Percentiles rank a stretch among this genome's conserved stretches.
These are phyloP conservation scores for Pseudoscleropodium purum DNA, from an alignment of 225 moss, liverwort and hornwort genomes.

Conservation along the genomic window DNA sequence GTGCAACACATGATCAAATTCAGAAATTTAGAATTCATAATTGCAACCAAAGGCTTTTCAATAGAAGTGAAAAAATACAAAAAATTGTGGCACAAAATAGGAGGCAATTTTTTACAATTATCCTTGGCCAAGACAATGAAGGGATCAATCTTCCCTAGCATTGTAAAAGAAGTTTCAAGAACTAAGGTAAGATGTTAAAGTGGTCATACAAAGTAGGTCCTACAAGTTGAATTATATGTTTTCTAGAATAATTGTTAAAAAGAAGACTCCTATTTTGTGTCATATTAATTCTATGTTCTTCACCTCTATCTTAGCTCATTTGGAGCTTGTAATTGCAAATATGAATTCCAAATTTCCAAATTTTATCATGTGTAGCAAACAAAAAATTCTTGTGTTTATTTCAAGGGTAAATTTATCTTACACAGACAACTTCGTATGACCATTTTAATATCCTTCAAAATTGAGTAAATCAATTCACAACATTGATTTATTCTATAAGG, in stretches of 20 bases:
- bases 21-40: too few species aligned
- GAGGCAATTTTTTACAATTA: too few species aligned
- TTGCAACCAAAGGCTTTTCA: too few species aligned
- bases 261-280: not conserved
- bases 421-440: accelerated
- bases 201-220: too few species aligned
- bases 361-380: not conserved
- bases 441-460: accelerated
- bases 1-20: too few species aligned
- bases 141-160: too few species aligned
- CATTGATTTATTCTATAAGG: not conserved
- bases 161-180: too few species aligned
- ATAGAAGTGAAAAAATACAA: too few species aligned
- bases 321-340: not conserved
- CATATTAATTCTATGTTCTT: not conserved
- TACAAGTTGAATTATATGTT: not conserved
- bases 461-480: not conserved
- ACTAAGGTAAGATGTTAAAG: too few species aligned
- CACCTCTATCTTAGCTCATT: too few species aligned
- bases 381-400: not conserved
- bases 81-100: too few species aligned
- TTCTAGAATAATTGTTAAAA: not conserved
- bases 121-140: too few species aligned
- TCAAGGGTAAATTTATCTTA: accelerated
- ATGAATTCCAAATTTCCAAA: not conserved